Evolutionary conservation across 176 grass and related monocot genomes (phyloP).

Genomic region (Phoenix dactylifera): DNA sequence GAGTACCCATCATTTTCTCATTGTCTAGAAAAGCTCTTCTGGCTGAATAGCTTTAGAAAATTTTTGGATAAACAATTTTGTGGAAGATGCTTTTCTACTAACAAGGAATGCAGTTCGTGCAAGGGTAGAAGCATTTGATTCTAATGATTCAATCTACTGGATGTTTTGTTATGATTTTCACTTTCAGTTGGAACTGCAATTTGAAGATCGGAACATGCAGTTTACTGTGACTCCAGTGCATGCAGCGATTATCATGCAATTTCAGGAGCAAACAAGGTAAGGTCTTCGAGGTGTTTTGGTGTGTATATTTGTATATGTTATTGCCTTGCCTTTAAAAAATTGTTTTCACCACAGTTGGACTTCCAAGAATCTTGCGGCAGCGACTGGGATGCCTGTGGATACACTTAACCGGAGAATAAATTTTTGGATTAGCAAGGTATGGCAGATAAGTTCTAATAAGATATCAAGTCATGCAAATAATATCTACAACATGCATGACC

Average conservation of each 20-base stretch:
- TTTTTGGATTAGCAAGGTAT: constrained; percentile 97
- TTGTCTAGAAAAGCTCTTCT: too few species aligned
- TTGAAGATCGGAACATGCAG: constrained; percentile 75
- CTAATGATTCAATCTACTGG: too few species aligned
- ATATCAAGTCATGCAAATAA: neutral
- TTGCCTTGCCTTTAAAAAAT: constrained; percentile 16
- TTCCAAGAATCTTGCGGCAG: constrained; percentile 78
- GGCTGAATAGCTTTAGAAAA: neutral
- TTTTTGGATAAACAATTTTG: constrained; percentile 1
- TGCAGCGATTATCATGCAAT: constrained; percentile 93
- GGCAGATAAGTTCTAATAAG: neutral
- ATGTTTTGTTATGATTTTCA: neutral
- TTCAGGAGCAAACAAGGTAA: constrained; percentile 85
- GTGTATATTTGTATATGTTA: constrained; percentile 12
- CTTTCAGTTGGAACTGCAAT: constrained; percentile 83
- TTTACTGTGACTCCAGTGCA: constrained; percentile 90
- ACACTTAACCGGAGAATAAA: constrained; percentile 82
- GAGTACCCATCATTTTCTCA: too few species aligned
- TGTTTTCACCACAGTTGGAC: constrained; percentile 58
- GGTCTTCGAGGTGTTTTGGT: neutral
- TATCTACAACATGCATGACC: too few species aligned
- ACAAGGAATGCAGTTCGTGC: too few species aligned
- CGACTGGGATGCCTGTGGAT: constrained; percentile 67
- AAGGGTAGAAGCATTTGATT: too few species aligned
- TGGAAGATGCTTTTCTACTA: too few species aligned